Evolutionary conservation across 108 stramenopile genomes (phyloP), one percentile per base, ranked within the genome.

Genomic region (Fistulifera pelliculosa): DNA sequence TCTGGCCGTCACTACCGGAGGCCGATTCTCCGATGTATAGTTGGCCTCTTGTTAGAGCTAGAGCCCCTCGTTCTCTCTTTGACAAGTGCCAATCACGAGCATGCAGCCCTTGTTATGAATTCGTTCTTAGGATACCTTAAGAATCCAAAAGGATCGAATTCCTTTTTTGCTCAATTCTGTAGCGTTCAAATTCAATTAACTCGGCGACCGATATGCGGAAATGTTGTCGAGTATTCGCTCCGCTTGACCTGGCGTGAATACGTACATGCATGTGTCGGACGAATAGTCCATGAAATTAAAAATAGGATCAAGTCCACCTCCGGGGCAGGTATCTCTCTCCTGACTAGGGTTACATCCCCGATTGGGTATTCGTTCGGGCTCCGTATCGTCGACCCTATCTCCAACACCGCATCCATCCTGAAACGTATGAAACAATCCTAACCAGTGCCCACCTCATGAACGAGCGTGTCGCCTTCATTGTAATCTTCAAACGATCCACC

Each of bases 371-470:
- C 44, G 44, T 19, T 21, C 19, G 5, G 31, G 31, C 31, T 35
- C 31, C 1, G 74, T 66, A 27, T 66, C 61, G 35, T 31, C 41
- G 25, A 76, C 61, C 3, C 60, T 47, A 47, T 76, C 74, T 11
- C 42, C 42, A 15, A 12, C 44, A 11, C 3, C 3, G 44, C 44
- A 45, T 17, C 44, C 44, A 19, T 21, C 38, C 1, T 58, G 40
- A 38, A 60, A 69, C 12, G 65, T 66, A 42, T 75, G 74, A 26
- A 43, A 61, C 12, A 75, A 45, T 16, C 60, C 64, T 0, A 75
- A 28, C 74, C 74, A 75, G 35, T 75, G 74, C 1, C 74, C 17
- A 75, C 48, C 28, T 75, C 74, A 35, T 75, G 74, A 0, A 56
- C 58, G 7, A 62, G 31, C 31, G 31, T 35, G 8, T 35, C 31